These are phyloP conservation scores for Ophidiomyces ophidiicola DNA, from an alignment of 2,329 filamentous ascomycete species.

Conservation along the genomic window DNA sequence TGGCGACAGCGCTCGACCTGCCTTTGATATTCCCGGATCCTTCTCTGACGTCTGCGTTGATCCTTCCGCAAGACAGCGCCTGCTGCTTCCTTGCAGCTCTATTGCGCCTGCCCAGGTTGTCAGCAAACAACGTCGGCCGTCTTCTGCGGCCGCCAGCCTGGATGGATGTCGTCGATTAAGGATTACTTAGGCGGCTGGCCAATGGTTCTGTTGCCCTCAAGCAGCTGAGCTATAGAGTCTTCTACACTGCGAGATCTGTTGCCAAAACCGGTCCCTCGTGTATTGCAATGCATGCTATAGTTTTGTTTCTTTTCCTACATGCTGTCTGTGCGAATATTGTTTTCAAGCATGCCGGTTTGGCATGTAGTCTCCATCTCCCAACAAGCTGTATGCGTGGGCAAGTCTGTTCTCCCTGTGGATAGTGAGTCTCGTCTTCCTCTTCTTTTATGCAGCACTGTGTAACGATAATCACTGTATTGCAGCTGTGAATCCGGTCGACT, in stretches of 20 bases:
- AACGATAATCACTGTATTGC: not conserved
- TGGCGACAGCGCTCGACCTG: no score
- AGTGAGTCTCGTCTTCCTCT: slow-evolving; percentile 4
- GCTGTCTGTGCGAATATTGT: slow-evolving; percentile 9
- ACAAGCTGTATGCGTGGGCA: slow-evolving; percentile 11
- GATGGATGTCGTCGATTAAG: no score
- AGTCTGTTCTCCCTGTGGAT: slow-evolving; percentile 10
- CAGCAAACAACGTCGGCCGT: no score
- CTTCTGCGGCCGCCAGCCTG: no score
- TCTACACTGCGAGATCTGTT: not conserved
- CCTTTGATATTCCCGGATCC: no score
- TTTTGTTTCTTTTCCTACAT: slow-evolving; percentile 3
- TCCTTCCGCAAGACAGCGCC: no score
- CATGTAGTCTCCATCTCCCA: slow-evolving; percentile 8
- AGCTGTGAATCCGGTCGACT: slow-evolving; percentile 3
- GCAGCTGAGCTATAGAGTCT: not conserved
- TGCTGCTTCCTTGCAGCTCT: no score
- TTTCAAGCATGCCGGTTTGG: slow-evolving; percentile 10
- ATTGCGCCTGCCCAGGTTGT: no score
- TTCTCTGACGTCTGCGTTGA: no score
- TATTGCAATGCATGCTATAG: not conserved
- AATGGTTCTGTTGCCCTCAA: no score
- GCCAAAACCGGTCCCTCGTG: not conserved
- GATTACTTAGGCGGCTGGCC: not conserved
- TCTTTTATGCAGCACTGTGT: not conserved